phyloP scores from a whole-genome alignment of 345 rosid genomes.

The Euphorbia tirucalli region DNA sequence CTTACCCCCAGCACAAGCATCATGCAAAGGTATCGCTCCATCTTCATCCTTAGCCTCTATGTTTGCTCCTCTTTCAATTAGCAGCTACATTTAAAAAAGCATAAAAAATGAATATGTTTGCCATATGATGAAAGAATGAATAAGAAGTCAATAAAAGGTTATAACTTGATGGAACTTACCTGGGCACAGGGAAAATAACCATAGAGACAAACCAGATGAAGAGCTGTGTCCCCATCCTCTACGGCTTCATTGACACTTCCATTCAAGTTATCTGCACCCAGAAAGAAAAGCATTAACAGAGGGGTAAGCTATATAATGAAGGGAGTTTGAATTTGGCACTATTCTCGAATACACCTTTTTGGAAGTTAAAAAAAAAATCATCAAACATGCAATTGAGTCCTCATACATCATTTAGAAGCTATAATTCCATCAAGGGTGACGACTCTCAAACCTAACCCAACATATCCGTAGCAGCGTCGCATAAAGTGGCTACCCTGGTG shows the following conservation, averaged over 20 bases:
- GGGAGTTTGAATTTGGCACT: not conserved
- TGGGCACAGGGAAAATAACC: constrained; percentile 79
- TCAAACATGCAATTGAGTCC: not conserved
- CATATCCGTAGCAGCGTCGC: not conserved
- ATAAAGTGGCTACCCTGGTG: not conserved
- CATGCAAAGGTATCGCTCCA: constrained; percentile 91
- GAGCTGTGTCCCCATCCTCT: constrained; percentile 90
- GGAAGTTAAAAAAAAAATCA: too few relatives aligned
- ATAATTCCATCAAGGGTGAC: not conserved
- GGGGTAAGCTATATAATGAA: not conserved
- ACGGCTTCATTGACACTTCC: constrained; percentile 78
- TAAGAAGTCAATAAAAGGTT: not conserved
- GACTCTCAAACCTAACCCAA: too few relatives aligned
- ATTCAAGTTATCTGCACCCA: constrained; percentile 54
- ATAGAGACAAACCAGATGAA: constrained; percentile 85
- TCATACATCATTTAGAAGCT: not conserved
- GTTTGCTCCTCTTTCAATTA: constrained; percentile 80
- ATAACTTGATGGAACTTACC: constrained; percentile 39
- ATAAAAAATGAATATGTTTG: not conserved
- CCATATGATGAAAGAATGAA: not conserved
- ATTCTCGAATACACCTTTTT: too few relatives aligned
- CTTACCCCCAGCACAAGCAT: constrained; percentile 87
- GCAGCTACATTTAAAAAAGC: constrained; percentile 44
- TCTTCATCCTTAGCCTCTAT: constrained; percentile 88
- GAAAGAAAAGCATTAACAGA: constrained; percentile 7